Evolutionary conservation across 2,329 filamentous ascomycete genomes (phyloP).

Genomic region (Lasiodiplodia citricola): DNA sequence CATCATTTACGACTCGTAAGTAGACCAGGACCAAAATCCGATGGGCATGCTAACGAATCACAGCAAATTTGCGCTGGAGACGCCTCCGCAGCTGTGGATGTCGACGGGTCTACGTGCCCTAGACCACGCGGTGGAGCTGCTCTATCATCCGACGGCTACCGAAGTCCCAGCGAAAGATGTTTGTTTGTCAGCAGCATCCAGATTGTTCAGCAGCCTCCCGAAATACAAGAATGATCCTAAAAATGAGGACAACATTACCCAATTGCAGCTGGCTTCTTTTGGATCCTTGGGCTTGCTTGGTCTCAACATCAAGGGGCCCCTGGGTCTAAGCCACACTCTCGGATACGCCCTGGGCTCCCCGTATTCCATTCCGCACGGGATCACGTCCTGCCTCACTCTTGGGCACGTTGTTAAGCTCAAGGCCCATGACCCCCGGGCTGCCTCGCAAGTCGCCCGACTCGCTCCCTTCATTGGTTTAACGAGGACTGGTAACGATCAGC

Average conservation of each 20-base stretch:
- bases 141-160: constrained; percentile 58
- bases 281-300: constrained; percentile 58
- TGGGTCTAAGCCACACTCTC: constrained; percentile 55
- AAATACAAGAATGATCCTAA: constrained; percentile 53
- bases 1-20: constrained; percentile 57
- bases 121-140: constrained; percentile 61
- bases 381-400: constrained; percentile 61
- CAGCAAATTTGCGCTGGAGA: constrained; percentile 54
- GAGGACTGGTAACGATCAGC: constrained; percentile 46
- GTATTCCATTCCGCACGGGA: constrained; percentile 62
- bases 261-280: constrained; percentile 59
- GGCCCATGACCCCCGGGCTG: constrained; percentile 50
- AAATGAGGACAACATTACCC: constrained; percentile 56
- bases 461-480: constrained; percentile 51
- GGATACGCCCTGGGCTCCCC: constrained; percentile 61
- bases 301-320: constrained; percentile 55
- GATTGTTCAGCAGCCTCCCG: constrained; percentile 55
- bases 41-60: constrained; percentile 4
- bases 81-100: constrained; percentile 56
- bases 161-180: constrained; percentile 58
- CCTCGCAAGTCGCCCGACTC: constrained; percentile 52
- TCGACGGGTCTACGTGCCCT: constrained; percentile 60
- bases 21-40: neutral
- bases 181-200: constrained; percentile 51
- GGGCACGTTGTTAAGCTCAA: constrained; percentile 61